Conservation (phyloP, 768 basidiomycete genomes). For the Coprinopsis cinerea region DNA sequence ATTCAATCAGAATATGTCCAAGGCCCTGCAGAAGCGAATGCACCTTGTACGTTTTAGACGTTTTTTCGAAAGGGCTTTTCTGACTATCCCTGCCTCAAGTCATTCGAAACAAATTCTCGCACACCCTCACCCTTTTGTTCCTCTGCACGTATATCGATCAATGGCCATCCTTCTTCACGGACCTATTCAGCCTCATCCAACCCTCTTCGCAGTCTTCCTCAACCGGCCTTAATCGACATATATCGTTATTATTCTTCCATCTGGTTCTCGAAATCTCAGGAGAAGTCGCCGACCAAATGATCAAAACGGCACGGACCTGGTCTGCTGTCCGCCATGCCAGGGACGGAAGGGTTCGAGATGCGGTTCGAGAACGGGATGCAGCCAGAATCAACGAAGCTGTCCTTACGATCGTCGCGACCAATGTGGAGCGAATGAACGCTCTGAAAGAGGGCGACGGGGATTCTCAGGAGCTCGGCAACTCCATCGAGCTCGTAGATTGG, state of each 20-base stretch:
- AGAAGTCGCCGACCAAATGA: conserved; percentile 93
- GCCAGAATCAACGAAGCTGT: conserved; percentile 82
- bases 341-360: conserved; percentile 83
- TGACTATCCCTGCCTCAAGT: conserved; percentile 41
- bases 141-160: conserved; percentile 80
- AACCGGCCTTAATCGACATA: conserved; percentile 71
- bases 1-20: conserved; percentile 85
- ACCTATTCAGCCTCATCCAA: conserved; percentile 70
- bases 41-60: conserved; percentile 58
- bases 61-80: conserved; percentile 3
- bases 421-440: conserved; percentile 49
- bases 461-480: conserved; percentile 43
- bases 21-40: conserved; percentile 76
- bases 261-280: conserved; percentile 92
- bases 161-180: conserved; percentile 81
- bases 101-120: conserved; percentile 92
- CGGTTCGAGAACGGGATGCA: conserved; percentile 87
- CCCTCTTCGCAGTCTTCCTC: conserved; percentile 49
- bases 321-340: conserved; percentile 65
- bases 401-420: conserved; percentile 73
- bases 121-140: conserved; percentile 85
- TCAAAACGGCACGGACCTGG: conserved; percentile 81
- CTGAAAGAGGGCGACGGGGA: conserved; percentile 29
- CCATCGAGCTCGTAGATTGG: conserved; percentile 82
- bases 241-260: conserved; percentile 86